These are phyloP conservation scores for Schizosaccharomyces japonicus DNA, from an alignment of 805 yeast species.

Conservation along the genomic window DNA sequence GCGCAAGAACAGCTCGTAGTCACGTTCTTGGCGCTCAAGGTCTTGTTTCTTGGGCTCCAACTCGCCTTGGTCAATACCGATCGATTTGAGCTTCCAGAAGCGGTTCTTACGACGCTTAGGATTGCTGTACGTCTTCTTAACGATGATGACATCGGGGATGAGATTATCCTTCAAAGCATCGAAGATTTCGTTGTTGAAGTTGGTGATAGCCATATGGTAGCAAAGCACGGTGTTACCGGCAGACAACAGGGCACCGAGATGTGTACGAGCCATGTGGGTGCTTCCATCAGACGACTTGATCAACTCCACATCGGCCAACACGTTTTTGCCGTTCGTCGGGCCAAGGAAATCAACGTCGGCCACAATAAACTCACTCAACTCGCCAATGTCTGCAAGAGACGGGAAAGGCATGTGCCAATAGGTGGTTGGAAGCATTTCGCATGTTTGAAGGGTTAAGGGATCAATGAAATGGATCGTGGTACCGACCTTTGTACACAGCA, in stretches of 20 bases:
- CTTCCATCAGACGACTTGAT: constrained; percentile 76
- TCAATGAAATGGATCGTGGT: constrained; percentile 72
- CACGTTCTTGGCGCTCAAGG: constrained; percentile 75
- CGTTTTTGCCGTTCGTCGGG: constrained; percentile 45
- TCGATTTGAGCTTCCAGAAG: constrained; percentile 81
- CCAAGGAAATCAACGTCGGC: constrained; percentile 89
- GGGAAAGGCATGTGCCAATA: constrained; percentile 71
- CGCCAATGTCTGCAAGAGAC: constrained; percentile 39
- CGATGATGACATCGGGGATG: constrained; percentile 64
- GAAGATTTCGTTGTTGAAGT: constrained; percentile 70
- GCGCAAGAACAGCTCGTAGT: constrained; percentile 84
- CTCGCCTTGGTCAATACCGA: constrained; percentile 88
- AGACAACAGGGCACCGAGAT: constrained; percentile 79
- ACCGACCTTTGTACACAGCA: constrained; percentile 61
- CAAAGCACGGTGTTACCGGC: constrained; percentile 94
- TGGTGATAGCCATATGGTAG: constrained; percentile 61
- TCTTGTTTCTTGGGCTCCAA: constrained; percentile 52
- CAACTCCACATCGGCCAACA: constrained; percentile 72
- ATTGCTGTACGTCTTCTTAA: constrained; percentile 72
- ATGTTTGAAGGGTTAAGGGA: constrained; percentile 53
- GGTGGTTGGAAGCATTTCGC: constrained; percentile 44
- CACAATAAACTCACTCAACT: constrained; percentile 62
- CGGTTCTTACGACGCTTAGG: constrained; percentile 41
- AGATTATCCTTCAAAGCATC: constrained; percentile 41
- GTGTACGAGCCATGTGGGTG: constrained; percentile 66